These are phyloP conservation scores for Fallopia convolvulus DNA, from an alignment of 148 eudicot species.

Conservation along the genomic window DNA sequence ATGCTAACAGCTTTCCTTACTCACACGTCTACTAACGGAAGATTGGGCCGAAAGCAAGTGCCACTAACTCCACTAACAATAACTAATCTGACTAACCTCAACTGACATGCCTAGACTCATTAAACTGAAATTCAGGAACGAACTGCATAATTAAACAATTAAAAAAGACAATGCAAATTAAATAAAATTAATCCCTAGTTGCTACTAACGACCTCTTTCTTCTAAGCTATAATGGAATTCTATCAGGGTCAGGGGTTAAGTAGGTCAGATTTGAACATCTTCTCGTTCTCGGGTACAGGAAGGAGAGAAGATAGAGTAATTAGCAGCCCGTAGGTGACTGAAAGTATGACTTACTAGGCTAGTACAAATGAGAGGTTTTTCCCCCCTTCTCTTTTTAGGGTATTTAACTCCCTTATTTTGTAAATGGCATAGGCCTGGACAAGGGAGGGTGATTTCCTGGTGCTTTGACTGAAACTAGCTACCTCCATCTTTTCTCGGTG, in stretches of 20 bases:
- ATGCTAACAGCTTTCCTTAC: too few species aligned
- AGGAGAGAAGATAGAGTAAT: neutral
- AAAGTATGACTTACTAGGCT: neutral
- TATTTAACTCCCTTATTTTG: neutral
- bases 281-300: neutral
- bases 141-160: too few species aligned
- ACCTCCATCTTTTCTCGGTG: neutral
- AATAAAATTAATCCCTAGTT: too few species aligned
- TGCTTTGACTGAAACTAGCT: neutral
- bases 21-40: too few species aligned
- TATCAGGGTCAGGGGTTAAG: neutral
- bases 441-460: neutral
- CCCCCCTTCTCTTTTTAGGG: neutral
- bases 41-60: too few species aligned
- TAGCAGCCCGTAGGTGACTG: neutral
- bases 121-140: too few species aligned
- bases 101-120: too few species aligned
- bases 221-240: too few species aligned
- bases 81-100: too few species aligned
- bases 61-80: too few species aligned
- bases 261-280: neutral
- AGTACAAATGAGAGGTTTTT: neutral
- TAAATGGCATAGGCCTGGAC: neutral
- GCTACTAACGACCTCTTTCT: too few species aligned
- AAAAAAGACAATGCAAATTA: too few species aligned